A percentile compares a stretch with the other conserved stretches of the same genome.
Evolutionary conservation across 2,329 filamentous ascomycete species (phyloP).

Genomic region (Penicillium expansum): DNA sequence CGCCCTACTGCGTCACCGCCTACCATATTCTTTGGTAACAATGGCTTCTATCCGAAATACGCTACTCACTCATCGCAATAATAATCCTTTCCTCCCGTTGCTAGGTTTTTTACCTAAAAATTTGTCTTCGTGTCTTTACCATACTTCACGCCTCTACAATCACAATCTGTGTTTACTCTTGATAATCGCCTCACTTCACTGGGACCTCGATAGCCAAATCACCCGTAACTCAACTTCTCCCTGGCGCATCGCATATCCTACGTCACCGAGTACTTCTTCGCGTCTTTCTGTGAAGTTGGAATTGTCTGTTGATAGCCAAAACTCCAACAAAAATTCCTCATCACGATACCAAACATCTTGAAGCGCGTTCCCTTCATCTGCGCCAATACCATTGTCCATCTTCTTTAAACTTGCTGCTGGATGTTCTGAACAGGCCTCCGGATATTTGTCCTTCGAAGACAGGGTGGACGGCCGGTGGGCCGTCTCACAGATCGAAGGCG

Average conservation of each 20-base stretch:
- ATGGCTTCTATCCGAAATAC: background rate
- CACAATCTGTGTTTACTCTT: background rate
- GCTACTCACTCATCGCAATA: background rate
- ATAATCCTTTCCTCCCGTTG: background rate
- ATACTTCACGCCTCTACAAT: background rate
- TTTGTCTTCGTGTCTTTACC: too few relatives aligned
- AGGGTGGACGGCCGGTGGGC: constrained; percentile 27
- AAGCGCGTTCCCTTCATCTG: background rate
- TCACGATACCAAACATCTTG: background rate
- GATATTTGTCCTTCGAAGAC: constrained; percentile 9
- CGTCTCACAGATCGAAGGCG: constrained; percentile 24
- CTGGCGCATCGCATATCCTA: background rate
- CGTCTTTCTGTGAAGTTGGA: background rate
- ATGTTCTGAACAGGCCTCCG: constrained; percentile 9
- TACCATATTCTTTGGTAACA: background rate
- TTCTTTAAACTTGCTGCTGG: background rate
- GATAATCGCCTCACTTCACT: background rate
- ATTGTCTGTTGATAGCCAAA: too few relatives aligned
- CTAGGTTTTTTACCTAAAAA: background rate
- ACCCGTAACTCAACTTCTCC: background rate
- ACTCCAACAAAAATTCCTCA: background rate
- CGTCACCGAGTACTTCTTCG: background rate
- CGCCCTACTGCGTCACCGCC: background rate
- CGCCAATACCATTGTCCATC: constrained; percentile 1
- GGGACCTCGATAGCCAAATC: background rate